Evolutionary conservation across 768 basidiomycete species (phyloP), one percentile per base, ranked within the genome.

Genomic region (Pholiota microspora): DNA sequence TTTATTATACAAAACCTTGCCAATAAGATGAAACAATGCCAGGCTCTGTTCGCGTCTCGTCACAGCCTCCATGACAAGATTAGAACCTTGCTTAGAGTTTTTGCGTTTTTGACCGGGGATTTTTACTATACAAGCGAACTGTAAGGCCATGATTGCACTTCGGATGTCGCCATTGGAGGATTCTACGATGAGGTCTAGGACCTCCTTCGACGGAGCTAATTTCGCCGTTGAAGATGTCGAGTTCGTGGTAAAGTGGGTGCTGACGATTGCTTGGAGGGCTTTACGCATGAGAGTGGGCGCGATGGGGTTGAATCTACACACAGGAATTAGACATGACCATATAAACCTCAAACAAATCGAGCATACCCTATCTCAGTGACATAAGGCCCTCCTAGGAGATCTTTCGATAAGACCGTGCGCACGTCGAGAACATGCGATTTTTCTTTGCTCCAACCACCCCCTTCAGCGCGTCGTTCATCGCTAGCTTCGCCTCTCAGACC

Each of bases 1-100:
- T 70, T 98, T 99, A 69, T 96, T 98, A 67, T 97, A 98, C 45
- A 98, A 68, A 1, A 98, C 82, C 72, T 92, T 96, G 13, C 97
- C 97, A 46, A 99, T 75, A 15, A 98, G 71, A 70, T 98, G 97
- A 66, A 99, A 99, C 48, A 99, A 71, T 8, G 83, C 84, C 13
- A 99, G 73, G 56, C 85, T 90, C 62, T 93, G 88, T 64, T 99
- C 97, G 51, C 92, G 76, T 54, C 87, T 73, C 18, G 92, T 91
- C 0, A 94, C 79, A 0, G 85, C 82, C 62, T 93, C 88, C 59
- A 97, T 66, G 13, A 87, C 68, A 3, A 73, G 68, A 10, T 69
- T 67, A 0, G 60, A 59, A 9, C 54, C 61, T 45, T 54, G 57
- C 35, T 61, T 65, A 38, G 61, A 68, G 54, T 59, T 64, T 55